phyloP scores from a whole-genome alignment of 805 yeast species.

The Kazachstania bromeliacearum region DNA sequence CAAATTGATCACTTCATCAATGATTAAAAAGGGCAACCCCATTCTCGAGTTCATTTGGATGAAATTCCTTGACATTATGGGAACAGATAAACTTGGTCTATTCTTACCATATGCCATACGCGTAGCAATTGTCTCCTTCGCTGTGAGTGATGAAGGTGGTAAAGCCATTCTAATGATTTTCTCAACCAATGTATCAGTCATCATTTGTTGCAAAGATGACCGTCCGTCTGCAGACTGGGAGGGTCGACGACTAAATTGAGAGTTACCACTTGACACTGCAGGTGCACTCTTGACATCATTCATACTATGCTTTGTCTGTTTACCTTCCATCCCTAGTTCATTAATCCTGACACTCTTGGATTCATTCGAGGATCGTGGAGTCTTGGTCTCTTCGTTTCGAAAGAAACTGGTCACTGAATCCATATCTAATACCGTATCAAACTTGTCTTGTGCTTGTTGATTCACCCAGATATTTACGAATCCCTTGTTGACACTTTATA shows the following conservation, averaged over 20 bases:
- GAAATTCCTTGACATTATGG: slow-evolving; percentile 57
- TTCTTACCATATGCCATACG: slow-evolving; percentile 52
- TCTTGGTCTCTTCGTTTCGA: slow-evolving; percentile 20
- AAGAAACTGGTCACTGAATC: slow-evolving; percentile 25
- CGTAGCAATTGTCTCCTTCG: slow-evolving; percentile 36
- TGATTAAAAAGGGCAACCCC: slow-evolving; percentile 48
- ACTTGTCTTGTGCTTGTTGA: too few relatives aligned
- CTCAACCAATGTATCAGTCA: slow-evolving; percentile 67
- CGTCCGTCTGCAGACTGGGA: neutral
- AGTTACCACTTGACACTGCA: too few relatives aligned
- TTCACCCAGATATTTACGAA: too few relatives aligned
- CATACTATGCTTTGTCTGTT: too few relatives aligned
- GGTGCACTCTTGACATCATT: too few relatives aligned
- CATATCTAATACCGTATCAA: slow-evolving; percentile 13
- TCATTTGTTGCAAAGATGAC: slow-evolving; percentile 25
- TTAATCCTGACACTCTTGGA: neutral
- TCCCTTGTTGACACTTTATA: neutral
- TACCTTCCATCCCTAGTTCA: too few relatives aligned
- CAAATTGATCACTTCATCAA: slow-evolving; percentile 48
- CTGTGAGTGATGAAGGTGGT: slow-evolving; percentile 48
- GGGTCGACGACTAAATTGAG: neutral
- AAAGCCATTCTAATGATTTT: slow-evolving; percentile 61
- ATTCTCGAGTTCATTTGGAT: slow-evolving; percentile 53
- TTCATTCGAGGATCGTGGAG: too few relatives aligned
- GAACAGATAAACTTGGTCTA: slow-evolving; percentile 64